Conservation (phyloP, 345 rosid species). For the Toxicodendron radicans region DNA sequence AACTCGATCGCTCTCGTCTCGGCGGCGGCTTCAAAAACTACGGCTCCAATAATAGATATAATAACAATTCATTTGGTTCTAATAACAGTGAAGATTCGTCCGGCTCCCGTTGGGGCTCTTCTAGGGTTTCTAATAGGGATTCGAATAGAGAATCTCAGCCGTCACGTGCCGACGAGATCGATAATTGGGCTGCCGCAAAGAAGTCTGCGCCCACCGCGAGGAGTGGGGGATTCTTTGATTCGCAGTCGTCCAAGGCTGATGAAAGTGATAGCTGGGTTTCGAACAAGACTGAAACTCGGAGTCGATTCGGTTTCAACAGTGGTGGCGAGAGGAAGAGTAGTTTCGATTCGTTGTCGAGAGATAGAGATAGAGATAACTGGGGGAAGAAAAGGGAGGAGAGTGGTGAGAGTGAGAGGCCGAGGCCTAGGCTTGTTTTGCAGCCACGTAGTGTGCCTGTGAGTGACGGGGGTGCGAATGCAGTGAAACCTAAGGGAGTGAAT, state of each 20-base stretch:
- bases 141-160: conserved; percentile 49
- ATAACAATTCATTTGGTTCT: conserved; percentile 46
- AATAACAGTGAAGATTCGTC: conserved; percentile 54
- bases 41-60: conserved; percentile 17
- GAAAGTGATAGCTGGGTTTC: conserved; percentile 83
- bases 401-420: conserved; percentile 28
- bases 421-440: conserved; percentile 82
- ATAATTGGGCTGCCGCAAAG: conserved; percentile 81
- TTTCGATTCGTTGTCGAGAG: conserved; percentile 67
- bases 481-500: conserved; percentile 56
- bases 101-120: conserved; percentile 58
- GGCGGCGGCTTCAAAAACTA: conserved; percentile 78
- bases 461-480: conserved; percentile 19
- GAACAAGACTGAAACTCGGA: conserved; percentile 37
- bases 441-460: conserved; percentile 60
- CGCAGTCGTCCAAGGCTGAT: conserved; percentile 91
- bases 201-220: conserved; percentile 31
- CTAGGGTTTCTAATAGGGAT: conserved; percentile 57
- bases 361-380: conserved; percentile 70
- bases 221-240: conserved; percentile 55
- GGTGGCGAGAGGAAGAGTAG: conserved; percentile 65
- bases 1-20: conserved; percentile 69
- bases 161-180: conserved; percentile 90
- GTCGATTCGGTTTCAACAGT: conserved; percentile 43
- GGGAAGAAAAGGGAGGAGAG: conserved; percentile 70